Conservation (phyloP, 2,329 filamentous ascomycete genomes). For the Mycosphaerella sp. region DNA sequence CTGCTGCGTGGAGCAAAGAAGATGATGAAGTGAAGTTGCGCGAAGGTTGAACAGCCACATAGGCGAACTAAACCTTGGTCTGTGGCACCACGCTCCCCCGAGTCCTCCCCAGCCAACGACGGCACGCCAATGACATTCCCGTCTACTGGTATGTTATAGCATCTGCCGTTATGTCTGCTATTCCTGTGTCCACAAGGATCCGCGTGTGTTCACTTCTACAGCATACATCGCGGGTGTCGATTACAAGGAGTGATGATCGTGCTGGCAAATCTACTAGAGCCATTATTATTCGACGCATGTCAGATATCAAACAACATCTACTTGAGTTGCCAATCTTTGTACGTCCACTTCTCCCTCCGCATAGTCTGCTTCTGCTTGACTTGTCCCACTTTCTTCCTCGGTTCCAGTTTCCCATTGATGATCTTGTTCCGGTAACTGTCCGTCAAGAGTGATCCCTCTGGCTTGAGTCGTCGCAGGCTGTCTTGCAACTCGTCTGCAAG, state of each 20-base stretch:
- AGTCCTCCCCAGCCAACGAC: neutral
- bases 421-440: slow-evolving; percentile 87
- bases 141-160: too few species aligned
- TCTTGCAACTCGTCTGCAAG: slow-evolving; percentile 47
- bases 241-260: too few species aligned
- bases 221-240: too few species aligned
- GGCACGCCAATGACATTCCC: neutral
- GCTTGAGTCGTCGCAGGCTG: slow-evolving; percentile 55
- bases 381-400: slow-evolving; percentile 69
- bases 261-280: too few species aligned
- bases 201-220: too few species aligned
- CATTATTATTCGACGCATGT: neutral
- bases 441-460: slow-evolving; percentile 90
- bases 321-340: slow-evolving; percentile 78
- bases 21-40: neutral
- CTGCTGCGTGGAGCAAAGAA: neutral
- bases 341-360: slow-evolving; percentile 90
- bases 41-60: neutral
- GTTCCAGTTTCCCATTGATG: slow-evolving; percentile 82
- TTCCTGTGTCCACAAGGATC: too few species aligned
- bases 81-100: neutral
- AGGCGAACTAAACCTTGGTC: neutral
- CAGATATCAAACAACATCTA: slow-evolving; percentile 8
- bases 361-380: slow-evolving; percentile 75
- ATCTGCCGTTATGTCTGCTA: too few species aligned